A percentile compares a stretch with the other conserved stretches of the same genome.
Evolutionary conservation across 768 basidiomycete genomes (phyloP).

Genomic region (Kwoniella sp.): DNA sequence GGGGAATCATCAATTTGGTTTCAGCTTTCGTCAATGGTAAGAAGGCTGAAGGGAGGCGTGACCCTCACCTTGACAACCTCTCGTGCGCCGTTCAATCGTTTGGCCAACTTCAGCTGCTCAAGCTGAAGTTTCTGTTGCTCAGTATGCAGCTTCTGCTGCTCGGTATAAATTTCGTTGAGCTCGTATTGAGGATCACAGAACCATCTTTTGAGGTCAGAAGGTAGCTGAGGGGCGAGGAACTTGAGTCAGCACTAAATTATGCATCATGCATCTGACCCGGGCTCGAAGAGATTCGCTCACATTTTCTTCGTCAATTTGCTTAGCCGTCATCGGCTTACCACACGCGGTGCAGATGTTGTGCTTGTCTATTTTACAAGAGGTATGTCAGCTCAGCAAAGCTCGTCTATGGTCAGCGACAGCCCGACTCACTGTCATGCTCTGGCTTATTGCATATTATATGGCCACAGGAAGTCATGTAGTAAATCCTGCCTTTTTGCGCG

Average conservation of each 20-base stretch:
- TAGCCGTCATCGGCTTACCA: slow-evolving; percentile 8
- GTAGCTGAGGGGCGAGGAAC: neutral
- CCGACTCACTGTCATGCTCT: slow-evolving; percentile 15
- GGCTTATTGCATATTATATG: slow-evolving; percentile 19
- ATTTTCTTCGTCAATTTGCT: slow-evolving; percentile 8
- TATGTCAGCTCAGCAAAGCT: neutral
- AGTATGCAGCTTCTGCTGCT: neutral
- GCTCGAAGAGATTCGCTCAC: too few species aligned
- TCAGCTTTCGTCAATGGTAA: neutral
- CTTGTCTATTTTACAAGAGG: slow-evolving; percentile 2
- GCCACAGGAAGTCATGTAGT: slow-evolving; percentile 27
- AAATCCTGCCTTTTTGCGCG: slow-evolving; percentile 9
- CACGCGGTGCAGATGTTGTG: slow-evolving; percentile 16
- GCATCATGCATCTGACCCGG: too few species aligned
- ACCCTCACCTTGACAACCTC: neutral
- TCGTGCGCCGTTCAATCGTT: neutral
- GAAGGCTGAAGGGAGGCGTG: neutral
- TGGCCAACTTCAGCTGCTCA: neutral
- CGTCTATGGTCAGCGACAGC: neutral
- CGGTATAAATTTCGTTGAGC: neutral
- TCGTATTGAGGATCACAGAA: slow-evolving; percentile 1
- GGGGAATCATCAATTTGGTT: too few species aligned
- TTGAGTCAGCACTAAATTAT: neutral
- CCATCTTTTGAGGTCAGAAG: neutral
- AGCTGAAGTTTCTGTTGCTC: slow-evolving; percentile 1